Evolutionary conservation across 2,329 filamentous ascomycete species (phyloP).

Genomic region (Knoxdaviesia capensis): DNA sequence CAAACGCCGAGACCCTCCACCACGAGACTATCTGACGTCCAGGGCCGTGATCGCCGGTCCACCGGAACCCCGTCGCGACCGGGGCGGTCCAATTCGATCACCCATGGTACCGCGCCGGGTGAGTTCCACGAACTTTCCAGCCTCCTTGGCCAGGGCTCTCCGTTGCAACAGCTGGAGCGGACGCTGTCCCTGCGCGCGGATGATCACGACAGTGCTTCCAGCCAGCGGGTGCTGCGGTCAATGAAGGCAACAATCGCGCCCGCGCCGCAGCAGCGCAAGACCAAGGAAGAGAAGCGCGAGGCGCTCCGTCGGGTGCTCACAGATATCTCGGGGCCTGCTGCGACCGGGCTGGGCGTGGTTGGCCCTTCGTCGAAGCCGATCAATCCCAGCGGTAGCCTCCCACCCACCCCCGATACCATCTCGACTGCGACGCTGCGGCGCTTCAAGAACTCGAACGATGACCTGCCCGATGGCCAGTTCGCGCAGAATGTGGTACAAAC

Average conservation of each 20-base stretch:
- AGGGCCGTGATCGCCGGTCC: too few relatives aligned
- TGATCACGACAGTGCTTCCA: slow-evolving; percentile 7
- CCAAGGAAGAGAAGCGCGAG: slow-evolving; percentile 26
- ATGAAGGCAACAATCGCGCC: slow-evolving; percentile 5
- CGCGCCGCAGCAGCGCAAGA: slow-evolving; percentile 9
- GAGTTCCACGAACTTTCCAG: slow-evolving; percentile 9
- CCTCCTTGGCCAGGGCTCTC: slow-evolving; percentile 15
- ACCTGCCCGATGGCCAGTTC: slow-evolving; percentile 10
- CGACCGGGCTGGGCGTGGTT: too few relatives aligned
- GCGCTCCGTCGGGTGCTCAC: slow-evolving; percentile 27
- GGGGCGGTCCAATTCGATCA: slow-evolving; percentile 9
- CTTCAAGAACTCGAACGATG: slow-evolving; percentile 30
- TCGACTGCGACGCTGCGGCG: slow-evolving; percentile 32
- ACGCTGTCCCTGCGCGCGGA: slow-evolving; percentile 10
- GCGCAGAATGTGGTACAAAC: too few relatives aligned
- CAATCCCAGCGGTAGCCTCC: slow-evolving; percentile 23
- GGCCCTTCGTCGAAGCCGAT: slow-evolving; percentile 14
- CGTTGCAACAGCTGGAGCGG: slow-evolving; percentile 26
- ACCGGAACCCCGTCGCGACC: too few relatives aligned
- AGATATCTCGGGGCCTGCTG: slow-evolving; percentile 11
- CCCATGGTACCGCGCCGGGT: slow-evolving; percentile 8
- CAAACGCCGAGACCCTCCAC: too few relatives aligned
- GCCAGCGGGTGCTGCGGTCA: slow-evolving; percentile 6
- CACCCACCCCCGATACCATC: slow-evolving; percentile 39
- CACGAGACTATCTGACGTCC: too few relatives aligned